These are phyloP conservation scores for Alternaria panax DNA, from an alignment of 2,329 filamentous ascomycete genomes.

Conservation along the genomic window DNA sequence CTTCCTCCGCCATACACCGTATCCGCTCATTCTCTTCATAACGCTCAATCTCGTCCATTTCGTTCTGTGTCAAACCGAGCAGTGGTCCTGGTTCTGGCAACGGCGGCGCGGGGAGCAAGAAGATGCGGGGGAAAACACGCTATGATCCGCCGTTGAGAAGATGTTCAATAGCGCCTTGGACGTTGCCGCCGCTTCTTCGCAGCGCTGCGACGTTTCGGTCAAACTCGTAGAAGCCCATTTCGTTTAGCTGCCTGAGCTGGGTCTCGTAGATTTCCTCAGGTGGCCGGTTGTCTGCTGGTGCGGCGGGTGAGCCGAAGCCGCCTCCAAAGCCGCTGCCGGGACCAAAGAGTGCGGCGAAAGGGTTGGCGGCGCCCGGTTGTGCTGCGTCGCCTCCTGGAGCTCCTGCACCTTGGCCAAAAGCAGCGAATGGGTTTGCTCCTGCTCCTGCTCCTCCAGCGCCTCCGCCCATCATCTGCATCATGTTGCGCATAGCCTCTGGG, in stretches of 20 bases:
- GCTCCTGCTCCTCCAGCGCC: constrained; percentile 53
- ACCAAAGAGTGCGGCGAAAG: constrained; percentile 54
- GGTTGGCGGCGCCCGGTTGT: constrained; percentile 41
- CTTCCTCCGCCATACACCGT: constrained; percentile 7
- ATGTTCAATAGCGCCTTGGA: constrained; percentile 88
- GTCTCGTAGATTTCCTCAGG: constrained; percentile 93
- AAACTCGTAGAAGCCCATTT: constrained; percentile 99
- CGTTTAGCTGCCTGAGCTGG: constrained; percentile 91
- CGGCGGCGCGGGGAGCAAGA: not conserved
- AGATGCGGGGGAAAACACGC: constrained; percentile 15
- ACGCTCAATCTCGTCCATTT: constrained; percentile 3
- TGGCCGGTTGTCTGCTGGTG: constrained; percentile 79
- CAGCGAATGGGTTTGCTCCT: constrained; percentile 46
- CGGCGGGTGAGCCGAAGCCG: constrained; percentile 44
- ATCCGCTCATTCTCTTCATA: constrained; percentile 2
- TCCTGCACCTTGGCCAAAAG: constrained; percentile 57
- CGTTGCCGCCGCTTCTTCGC: constrained; percentile 87
- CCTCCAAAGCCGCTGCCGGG: constrained; percentile 55
- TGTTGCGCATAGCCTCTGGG: constrained; percentile 61
- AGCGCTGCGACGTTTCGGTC: constrained; percentile 90
- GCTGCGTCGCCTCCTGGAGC: constrained; percentile 43
- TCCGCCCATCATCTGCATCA: constrained; percentile 62
- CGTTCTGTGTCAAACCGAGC: not conserved
- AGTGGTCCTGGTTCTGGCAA: not conserved
- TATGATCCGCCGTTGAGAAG: constrained; percentile 55